Base-by-base conservation (phyloP, 805 yeast species). In the Starmera quercuum region DNA sequence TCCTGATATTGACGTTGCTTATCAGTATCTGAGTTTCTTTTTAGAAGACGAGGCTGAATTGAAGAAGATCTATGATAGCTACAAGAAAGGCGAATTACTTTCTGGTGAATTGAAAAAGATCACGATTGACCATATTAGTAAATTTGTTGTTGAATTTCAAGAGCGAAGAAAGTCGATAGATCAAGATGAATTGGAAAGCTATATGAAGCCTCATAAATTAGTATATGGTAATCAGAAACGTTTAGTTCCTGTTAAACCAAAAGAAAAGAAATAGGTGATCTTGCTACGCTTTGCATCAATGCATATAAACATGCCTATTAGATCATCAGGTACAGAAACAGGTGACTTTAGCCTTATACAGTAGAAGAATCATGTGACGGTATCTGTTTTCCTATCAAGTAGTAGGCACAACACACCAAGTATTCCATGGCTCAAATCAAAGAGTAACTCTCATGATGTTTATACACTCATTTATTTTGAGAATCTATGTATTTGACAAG, bases 1-100 rank as follows among this genome's bases (percentile, higher is more conserved):
- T 55, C 94, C 95, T 30, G 97, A 90, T 44, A 81, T 88, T 23
- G 98, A 92, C 58, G 95, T 92, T 36, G 85, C 98, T 3, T 92
- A 67, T 65, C 97, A 92, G 63, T 92, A 92, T 57, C 64, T 92
- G 42, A 74, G 87, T 6, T 92, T 92, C 66, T 88, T 92, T 71
- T 64, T 75, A 31, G 84, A 86, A 45, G 97, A 90, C 56, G 97
- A 92, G 54, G 88, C 66, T 26, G 75, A 82, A 49, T 68, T 92
- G 49, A 68, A 66, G 35, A 61, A 69, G 30, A 63, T 80, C 47
- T 73, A 77, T 38, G 70, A 73, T 26, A 72, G 69, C 26, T 92
- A 92, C 63, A 75, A 67, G 54, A 61, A 66, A 32, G 98, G 98
- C 41, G 87, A 83, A 40, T 58, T 92, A 37, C 67, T 90, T 46